Conservation (phyloP, 495 filamentous ascomycete species). For the Niebla homalea region DNA sequence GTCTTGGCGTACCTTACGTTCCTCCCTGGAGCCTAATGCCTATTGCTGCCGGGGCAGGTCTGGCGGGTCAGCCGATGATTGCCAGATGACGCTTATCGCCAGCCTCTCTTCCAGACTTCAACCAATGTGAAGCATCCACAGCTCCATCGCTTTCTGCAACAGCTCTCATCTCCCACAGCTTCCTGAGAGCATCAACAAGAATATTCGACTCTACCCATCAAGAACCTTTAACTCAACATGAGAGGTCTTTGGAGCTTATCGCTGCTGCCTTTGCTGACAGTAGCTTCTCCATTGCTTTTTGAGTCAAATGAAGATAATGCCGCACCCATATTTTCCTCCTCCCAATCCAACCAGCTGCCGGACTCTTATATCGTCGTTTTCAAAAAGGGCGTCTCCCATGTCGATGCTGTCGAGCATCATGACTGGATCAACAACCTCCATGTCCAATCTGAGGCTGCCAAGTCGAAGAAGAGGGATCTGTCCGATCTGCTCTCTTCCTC, state of each 20-base stretch:
- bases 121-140: no score
- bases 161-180: no score
- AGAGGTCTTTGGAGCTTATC: conserved; percentile 54
- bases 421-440: conserved; percentile 86
- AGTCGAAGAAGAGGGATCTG: conserved; percentile 69
- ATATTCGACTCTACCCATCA: no score
- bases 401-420: conserved; percentile 61
- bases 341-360: conserved; percentile 60
- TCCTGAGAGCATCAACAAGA: no score
- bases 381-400: conserved; percentile 77
- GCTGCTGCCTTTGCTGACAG: conserved; percentile 50
- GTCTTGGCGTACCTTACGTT: no score
- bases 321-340: conserved; percentile 77
- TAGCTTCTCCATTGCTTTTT: conserved; percentile 63
- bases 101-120: no score
- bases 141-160: no score
- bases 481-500: conserved; percentile 58
- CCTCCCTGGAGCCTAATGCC: no score
- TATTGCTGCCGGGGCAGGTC: no score
- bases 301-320: conserved; percentile 74
- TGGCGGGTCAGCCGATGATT: no score
- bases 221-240: conserved; percentile 34
- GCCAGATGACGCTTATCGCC: no score
- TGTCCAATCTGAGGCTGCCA: conserved; percentile 39
- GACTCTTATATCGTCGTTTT: conserved; percentile 97